Conservation (phyloP, 768 basidiomycete genomes). For the Cyathus striatus region DNA sequence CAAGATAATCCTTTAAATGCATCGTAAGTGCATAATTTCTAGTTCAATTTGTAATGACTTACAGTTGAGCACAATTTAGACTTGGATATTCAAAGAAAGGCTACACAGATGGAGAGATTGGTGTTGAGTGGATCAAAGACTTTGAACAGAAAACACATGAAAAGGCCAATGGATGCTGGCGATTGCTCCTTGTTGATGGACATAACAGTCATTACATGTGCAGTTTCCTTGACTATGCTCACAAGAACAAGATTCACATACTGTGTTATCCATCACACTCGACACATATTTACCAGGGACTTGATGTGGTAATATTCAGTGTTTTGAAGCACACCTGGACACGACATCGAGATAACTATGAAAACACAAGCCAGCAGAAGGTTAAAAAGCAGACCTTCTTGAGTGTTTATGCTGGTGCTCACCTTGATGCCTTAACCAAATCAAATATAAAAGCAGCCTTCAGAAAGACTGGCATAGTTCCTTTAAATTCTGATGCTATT, state of each 20-base stretch:
- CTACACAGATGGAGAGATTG: constrained; percentile 25
- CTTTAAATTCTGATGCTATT: constrained; percentile 13
- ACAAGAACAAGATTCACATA: constrained; percentile 16
- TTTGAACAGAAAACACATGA: constrained; percentile 19
- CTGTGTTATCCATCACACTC: constrained; percentile 21
- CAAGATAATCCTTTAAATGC: constrained; percentile 20
- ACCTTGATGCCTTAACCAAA: constrained; percentile 14
- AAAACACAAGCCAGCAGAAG: constrained; percentile 7
- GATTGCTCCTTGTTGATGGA: constrained; percentile 31
- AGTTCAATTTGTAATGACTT: neutral
- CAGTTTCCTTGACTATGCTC: constrained; percentile 20
- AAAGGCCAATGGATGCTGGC: constrained; percentile 13
- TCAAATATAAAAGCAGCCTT: constrained; percentile 18
- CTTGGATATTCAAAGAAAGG: constrained; percentile 11
- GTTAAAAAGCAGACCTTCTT: constrained; percentile 26
- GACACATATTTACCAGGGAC: constrained; percentile 9
- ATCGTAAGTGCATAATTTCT: constrained; percentile 10
- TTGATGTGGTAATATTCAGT: neutral
- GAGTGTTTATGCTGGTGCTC: constrained; percentile 19
- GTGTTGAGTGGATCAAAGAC: constrained; percentile 23
- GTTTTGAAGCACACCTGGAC: neutral
- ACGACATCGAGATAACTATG: neutral
- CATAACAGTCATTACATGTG: constrained; percentile 27
- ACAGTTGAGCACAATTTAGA: neutral
- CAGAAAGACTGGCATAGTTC: constrained; percentile 13